Percentiles rank a stretch among this genome's conserved stretches.
Evolutionary conservation across 768 basidiomycete species (phyloP).

Genomic region (Xerocomus brunneocitrinus): DNA sequence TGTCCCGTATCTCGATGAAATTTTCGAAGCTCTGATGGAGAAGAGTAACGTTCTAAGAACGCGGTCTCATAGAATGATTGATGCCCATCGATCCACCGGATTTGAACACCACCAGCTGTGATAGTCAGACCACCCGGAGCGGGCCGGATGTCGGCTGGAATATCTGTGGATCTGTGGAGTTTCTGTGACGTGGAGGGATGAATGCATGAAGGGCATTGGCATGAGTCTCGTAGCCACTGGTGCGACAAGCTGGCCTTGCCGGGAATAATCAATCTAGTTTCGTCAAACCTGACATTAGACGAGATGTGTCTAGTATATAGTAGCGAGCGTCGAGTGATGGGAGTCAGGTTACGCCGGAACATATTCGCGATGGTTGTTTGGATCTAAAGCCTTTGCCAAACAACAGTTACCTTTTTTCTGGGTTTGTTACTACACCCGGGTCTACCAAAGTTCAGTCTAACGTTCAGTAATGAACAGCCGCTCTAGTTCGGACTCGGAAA

Average conservation of each 20-base stretch:
- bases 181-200: conserved; percentile 80
- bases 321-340: not conserved
- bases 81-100: conserved; percentile 59
- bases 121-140: conserved; percentile 38
- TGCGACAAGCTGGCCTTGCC: conserved; percentile 52
- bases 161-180: conserved; percentile 63
- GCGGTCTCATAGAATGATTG: conserved; percentile 46
- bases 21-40: conserved; percentile 27
- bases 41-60: conserved; percentile 50
- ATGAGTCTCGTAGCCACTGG: conserved; percentile 83
- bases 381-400: conserved; percentile 30
- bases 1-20: conserved; percentile 45
- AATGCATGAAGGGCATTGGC: conserved; percentile 65
- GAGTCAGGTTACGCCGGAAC: conserved; percentile 1
- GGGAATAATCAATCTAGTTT: conserved; percentile 13
- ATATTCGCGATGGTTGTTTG: conserved; percentile 23
- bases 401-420: conserved; percentile 12
- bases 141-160: conserved; percentile 49
- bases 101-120: conserved; percentile 41
- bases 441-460: not conserved
- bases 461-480: conserved; percentile 17
- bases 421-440: not conserved
- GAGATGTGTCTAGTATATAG: conserved; percentile 4
- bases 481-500: conserved; percentile 34
- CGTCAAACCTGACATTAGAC: conserved; percentile 10